Evolutionary conservation across 2,329 filamentous ascomycete genomes (phyloP).

Genomic region (Lecanosticta acicola): DNA sequence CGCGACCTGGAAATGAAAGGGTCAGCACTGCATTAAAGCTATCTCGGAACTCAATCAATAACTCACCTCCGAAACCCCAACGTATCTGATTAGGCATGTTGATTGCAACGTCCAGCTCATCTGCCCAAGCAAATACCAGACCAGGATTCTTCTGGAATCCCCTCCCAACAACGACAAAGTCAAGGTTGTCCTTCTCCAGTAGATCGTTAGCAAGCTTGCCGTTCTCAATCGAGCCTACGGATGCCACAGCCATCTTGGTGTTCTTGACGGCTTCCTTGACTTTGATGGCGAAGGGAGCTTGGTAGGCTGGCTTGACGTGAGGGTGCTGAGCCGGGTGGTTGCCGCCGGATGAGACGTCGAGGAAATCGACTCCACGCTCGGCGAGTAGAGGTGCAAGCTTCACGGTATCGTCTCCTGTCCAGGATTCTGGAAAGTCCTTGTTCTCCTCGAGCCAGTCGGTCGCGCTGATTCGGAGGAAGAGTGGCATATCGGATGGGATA

Average conservation of each 20-base stretch:
- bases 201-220: slow-evolving; percentile 63
- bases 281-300: slow-evolving; percentile 64
- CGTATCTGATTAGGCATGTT: slow-evolving; percentile 66
- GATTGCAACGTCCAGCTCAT: slow-evolving; percentile 65
- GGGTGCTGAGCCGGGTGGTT: slow-evolving; percentile 56
- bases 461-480: slow-evolving; percentile 68
- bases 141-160: slow-evolving; percentile 61
- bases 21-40: neutral
- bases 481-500: slow-evolving; percentile 63
- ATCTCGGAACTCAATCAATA: neutral
- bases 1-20: neutral
- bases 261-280: slow-evolving; percentile 66
- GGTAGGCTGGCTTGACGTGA: slow-evolving; percentile 59
- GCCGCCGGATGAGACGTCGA: slow-evolving; percentile 76
- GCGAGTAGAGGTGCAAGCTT: slow-evolving; percentile 63
- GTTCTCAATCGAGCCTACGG: slow-evolving; percentile 68
- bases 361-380: slow-evolving; percentile 67
- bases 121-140: slow-evolving; percentile 61
- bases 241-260: slow-evolving; percentile 63
- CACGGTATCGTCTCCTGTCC: slow-evolving; percentile 61
- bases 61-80: slow-evolving; percentile 50
- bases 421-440: slow-evolving; percentile 51
- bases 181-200: slow-evolving; percentile 47
- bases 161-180: slow-evolving; percentile 68
- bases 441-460: slow-evolving; percentile 68